These are phyloP conservation scores for Trametes cinnabarina DNA, from an alignment of 768 basidiomycete species.

Conservation along the genomic window DNA sequence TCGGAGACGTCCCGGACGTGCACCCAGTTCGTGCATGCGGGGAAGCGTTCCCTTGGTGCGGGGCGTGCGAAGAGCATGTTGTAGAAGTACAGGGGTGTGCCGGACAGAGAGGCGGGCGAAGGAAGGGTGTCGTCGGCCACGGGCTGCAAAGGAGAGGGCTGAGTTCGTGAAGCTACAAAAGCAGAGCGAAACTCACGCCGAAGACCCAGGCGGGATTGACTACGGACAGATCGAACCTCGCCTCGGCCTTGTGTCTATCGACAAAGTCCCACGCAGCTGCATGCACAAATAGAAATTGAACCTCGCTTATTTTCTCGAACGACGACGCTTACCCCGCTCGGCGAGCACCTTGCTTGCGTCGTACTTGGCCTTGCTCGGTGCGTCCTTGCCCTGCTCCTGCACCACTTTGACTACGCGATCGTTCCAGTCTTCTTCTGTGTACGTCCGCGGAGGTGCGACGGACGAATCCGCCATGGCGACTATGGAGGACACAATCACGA, in stretches of 20 bases:
- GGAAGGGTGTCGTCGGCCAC: not conserved
- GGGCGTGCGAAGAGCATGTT: not conserved
- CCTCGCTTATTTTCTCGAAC: no score
- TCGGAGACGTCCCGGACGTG: constrained; percentile 55
- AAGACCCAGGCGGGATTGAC: constrained; percentile 50
- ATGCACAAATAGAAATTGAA: no score
- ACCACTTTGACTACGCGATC: constrained; percentile 41
- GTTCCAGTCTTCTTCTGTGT: constrained; percentile 63
- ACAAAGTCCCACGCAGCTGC: constrained; percentile 50
- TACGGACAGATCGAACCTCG: constrained; percentile 32
- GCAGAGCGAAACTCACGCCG: not conserved
- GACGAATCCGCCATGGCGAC: constrained; percentile 39
- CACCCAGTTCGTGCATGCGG: constrained; percentile 18
- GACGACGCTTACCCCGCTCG: constrained; percentile 36
- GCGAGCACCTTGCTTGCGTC: constrained; percentile 57
- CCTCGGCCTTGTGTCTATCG: constrained; percentile 39
- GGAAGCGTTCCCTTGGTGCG: not conserved
- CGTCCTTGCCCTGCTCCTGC: constrained; percentile 47
- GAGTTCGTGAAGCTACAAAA: not conserved
- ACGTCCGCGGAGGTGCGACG: constrained; percentile 29
- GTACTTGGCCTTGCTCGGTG: constrained; percentile 44
- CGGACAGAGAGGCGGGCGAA: not conserved
- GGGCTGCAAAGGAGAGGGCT: not conserved
- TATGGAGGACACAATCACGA: constrained; percentile 57
- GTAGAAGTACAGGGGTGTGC: not conserved